Evolutionary conservation across 139 green algal genomes (phyloP).

Genomic region (Chlamydomonas sp.): DNA sequence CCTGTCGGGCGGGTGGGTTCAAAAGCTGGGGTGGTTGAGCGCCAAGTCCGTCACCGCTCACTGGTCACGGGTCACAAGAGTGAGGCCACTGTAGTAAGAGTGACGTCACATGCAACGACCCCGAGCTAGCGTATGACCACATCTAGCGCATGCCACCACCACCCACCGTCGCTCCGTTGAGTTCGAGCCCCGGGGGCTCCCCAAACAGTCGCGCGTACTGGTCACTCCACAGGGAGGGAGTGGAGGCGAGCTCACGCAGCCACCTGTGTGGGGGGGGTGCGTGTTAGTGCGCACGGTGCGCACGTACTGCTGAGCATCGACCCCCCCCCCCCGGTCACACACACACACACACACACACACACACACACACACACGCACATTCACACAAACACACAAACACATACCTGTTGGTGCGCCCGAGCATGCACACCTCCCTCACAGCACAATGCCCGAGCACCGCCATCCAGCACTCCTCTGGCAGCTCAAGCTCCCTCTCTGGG

Average conservation of each 20-base stretch:
- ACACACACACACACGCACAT: neutral
- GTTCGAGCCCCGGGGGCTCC: neutral
- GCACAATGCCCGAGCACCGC: neutral
- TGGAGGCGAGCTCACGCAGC: neutral
- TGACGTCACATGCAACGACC: no score
- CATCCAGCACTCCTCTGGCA: constrained; percentile 10
- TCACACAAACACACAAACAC: neutral
- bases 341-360: constrained; percentile 6
- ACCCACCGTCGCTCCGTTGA: constrained; percentile 17
- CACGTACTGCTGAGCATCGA: neutral
- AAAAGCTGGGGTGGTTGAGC: no score
- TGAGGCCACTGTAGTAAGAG: no score
- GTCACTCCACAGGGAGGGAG: neutral
- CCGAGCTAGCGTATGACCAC: no score
- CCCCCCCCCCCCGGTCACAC: neutral
- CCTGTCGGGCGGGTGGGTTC: no score
- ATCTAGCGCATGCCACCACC: no score
- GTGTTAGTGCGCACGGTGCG: neutral
- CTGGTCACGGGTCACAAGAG: no score
- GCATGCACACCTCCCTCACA: constrained; percentile 8
- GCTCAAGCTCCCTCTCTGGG: neutral
- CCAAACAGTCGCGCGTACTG: neutral
- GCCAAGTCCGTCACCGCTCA: no score
- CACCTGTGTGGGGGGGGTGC: neutral
- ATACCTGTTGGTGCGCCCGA: neutral